Evolutionary conservation across 2,329 filamentous ascomycete species (phyloP).

Genomic region (Pyrenophora tritici-repentis): DNA sequence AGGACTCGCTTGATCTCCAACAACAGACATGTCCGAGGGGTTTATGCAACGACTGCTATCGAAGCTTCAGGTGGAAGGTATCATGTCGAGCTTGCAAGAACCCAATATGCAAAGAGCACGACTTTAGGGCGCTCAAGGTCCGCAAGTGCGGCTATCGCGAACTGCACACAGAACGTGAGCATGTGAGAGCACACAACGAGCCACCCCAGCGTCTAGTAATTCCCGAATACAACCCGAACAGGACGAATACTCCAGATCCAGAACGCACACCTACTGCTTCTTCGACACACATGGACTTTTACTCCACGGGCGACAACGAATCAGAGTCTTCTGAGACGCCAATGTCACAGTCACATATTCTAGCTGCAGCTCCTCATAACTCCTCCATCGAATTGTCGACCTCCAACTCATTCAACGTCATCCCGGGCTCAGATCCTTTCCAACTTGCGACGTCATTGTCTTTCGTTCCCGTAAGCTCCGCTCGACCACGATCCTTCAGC

Average conservation of each 20-base stretch:
- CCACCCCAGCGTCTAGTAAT: constrained; percentile 41
- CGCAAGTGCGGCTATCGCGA: constrained; percentile 63
- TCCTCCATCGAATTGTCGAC: constrained; percentile 39
- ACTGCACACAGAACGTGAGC: constrained; percentile 55
- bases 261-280: constrained; percentile 34
- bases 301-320: constrained; percentile 30
- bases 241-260: constrained; percentile 25
- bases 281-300: constrained; percentile 28
- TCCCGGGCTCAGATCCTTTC: constrained; percentile 33
- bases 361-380: constrained; percentile 29
- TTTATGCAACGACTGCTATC: constrained; percentile 62
- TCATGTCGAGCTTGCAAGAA: constrained; percentile 62
- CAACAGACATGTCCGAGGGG: constrained; percentile 59
- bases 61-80: constrained; percentile 64
- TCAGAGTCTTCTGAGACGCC: constrained; percentile 35
- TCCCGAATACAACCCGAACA: constrained; percentile 45
- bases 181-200: constrained; percentile 44
- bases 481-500: constrained; percentile 47
- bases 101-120: constrained; percentile 64
- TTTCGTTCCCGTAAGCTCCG: constrained; percentile 40
- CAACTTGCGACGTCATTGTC: constrained; percentile 28
- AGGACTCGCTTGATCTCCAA: constrained; percentile 51
- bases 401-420: constrained; percentile 32
- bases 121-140: constrained; percentile 61
- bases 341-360: constrained; percentile 45